phyloP scores from a whole-genome alignment of 805 yeast species.

The Schwanniomyces vanrijiae region DNA sequence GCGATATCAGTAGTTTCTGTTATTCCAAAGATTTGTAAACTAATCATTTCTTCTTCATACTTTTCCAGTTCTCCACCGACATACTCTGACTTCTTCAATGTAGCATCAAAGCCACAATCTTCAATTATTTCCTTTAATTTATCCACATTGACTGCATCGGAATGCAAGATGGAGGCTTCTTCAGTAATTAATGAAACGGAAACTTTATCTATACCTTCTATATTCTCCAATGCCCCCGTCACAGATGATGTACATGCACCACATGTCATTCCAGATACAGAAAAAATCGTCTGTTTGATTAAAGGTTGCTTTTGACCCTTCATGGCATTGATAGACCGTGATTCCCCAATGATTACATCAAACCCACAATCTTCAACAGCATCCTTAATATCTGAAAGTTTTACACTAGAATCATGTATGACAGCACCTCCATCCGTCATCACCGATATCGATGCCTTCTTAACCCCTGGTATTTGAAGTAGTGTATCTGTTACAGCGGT shows the following conservation, averaged over 20 bases:
- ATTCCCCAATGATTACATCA: slow-evolving; percentile 29
- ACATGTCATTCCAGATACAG: slow-evolving; percentile 78
- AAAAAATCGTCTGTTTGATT: background rate
- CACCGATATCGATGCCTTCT: slow-evolving; percentile 59
- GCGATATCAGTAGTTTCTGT: slow-evolving; percentile 23
- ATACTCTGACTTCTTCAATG: slow-evolving; percentile 2
- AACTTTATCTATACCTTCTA: slow-evolving; percentile 53
- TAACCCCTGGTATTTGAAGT: slow-evolving; percentile 48
- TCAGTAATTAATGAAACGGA: slow-evolving; percentile 77
- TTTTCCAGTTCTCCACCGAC: background rate
- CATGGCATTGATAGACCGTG: background rate
- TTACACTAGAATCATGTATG: slow-evolving; percentile 34
- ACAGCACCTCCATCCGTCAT: slow-evolving; percentile 71
- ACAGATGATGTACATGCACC: slow-evolving; percentile 76
- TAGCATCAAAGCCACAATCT: slow-evolving; percentile 47
- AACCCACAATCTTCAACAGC: slow-evolving; percentile 56
- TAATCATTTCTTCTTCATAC: slow-evolving; percentile 26
- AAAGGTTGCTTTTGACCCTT: background rate
- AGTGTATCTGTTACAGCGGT: slow-evolving; percentile 53
- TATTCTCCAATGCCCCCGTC: slow-evolving; percentile 47
- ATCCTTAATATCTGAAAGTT: slow-evolving; percentile 15
- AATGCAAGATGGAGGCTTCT: slow-evolving; percentile 60
- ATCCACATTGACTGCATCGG: slow-evolving; percentile 27
- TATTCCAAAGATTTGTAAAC: slow-evolving; percentile 35
- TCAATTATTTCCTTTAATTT: slow-evolving; percentile 58